Base-by-base conservation (phyloP, 2,329 filamentous ascomycete species). In the Botrytis deweyae region DNA sequence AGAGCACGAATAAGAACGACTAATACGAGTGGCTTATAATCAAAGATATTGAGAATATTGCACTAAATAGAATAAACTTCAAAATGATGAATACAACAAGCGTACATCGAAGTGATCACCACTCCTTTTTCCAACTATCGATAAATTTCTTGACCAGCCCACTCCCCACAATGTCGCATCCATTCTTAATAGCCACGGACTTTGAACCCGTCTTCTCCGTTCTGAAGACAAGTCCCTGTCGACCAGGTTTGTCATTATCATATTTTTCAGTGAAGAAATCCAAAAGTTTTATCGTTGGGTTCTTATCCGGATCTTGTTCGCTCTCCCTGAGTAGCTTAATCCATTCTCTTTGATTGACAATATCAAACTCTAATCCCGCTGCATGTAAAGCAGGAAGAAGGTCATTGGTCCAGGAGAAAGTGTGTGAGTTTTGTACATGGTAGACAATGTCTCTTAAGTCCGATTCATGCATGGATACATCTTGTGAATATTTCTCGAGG, bases 201-300 rank as follows among this genome's bases (percentile, higher is more conserved):
- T 20, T 72, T 8, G 36, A 12, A 2, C 63, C 71, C 6, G 83
- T 84, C 65, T 77, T 78, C 36, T 77, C 69, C 36, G 83, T 85
- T 42, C 81, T 80, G 68, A 86, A 86, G 0, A 81, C 79, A 10
- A 84, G 78, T 0, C 81, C 83, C 36, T 81, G 80, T 38, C 82
- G 77, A 0, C 80, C 82, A 0, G 82, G 80, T 6, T 78, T 80
- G 33, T 84, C 83, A 62, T 84, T 84, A 66, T 86, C 84, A 75
- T 88, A 89, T 77, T 88, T 88, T 3, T 78, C 80, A 68, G 80
- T 80, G 76, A 87, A 88, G 40, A 86, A 85, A 63, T 87, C 86
- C 0, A 89, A 76, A 59, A 89, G 81, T 81, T 89, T 89, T 70
- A 88, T 79, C 22, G 84, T 86, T 0, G 86, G 87, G 76, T 88